Conservation (phyloP, 805 yeast species). For the Cyberlindnera bimundalis region DNA sequence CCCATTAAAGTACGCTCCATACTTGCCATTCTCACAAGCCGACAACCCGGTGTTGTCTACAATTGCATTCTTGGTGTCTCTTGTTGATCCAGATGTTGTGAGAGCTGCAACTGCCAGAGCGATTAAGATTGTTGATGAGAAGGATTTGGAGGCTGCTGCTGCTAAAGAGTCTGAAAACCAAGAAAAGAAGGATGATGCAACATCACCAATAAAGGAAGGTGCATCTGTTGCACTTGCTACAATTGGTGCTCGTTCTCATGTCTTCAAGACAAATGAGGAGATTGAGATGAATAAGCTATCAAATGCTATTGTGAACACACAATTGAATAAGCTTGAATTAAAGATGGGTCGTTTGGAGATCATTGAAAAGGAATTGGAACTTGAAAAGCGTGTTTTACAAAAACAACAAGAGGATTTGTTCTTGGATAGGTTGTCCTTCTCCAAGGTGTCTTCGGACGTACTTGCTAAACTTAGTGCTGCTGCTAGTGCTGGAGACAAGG, state of each 20-base stretch:
- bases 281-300: constrained; percentile 65
- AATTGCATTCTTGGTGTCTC: constrained; percentile 78
- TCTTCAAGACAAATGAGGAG: constrained; percentile 78
- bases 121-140: constrained; percentile 31
- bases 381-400: constrained; percentile 56
- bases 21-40: constrained; percentile 76
- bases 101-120: constrained; percentile 74
- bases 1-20: constrained; percentile 76
- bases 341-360: constrained; percentile 57
- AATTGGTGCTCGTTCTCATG: constrained; percentile 72
- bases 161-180: constrained; percentile 20
- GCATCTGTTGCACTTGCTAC: constrained; percentile 14
- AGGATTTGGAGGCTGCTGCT: constrained; percentile 19
- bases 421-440: constrained; percentile 61
- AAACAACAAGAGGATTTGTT: constrained; percentile 65
- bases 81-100: constrained; percentile 85
- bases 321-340: constrained; percentile 59
- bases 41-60: constrained; percentile 95
- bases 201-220: constrained; percentile 30
- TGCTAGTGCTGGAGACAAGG: constrained; percentile 2
- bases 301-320: constrained; percentile 55
- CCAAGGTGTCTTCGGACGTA: constrained; percentile 52
- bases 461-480: constrained; percentile 41
- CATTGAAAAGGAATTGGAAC: constrained; percentile 62
- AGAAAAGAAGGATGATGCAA: constrained; percentile 26